Conservation (phyloP, 176 grass and related monocot species). For the Triticum monococcum region DNA sequence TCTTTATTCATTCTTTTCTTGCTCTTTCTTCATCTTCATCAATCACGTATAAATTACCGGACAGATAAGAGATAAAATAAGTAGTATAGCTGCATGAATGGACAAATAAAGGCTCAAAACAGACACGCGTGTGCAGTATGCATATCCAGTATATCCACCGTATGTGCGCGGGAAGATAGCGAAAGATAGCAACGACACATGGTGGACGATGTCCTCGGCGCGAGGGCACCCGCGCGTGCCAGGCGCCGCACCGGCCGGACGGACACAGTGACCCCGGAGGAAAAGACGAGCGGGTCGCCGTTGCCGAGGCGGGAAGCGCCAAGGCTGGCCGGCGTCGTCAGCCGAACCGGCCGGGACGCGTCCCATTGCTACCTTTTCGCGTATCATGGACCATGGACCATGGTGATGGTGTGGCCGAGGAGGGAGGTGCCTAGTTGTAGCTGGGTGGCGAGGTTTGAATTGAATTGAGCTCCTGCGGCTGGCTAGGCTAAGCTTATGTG, state of each 20-base stretch:
- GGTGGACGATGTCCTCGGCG: background rate
- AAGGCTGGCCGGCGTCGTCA: background rate
- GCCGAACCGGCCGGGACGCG: too few species aligned
- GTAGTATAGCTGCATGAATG: too few species aligned
- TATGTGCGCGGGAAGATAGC: background rate
- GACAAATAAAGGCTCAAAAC: too few species aligned
- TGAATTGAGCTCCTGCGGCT: background rate
- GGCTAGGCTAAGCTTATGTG: background rate
- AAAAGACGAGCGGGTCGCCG: slow-evolving; percentile 8
- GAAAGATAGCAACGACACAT: background rate
- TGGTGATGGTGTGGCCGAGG: background rate
- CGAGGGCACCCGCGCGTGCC: background rate
- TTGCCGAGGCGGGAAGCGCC: background rate
- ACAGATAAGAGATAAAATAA: too few species aligned
- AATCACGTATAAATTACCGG: too few species aligned
- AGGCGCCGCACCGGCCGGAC: background rate
- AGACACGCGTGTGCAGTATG: too few species aligned
- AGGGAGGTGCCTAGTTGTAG: background rate
- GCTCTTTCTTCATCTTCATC: too few species aligned
- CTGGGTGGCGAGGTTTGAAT: background rate
- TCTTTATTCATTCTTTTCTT: too few species aligned
- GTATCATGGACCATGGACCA: too few species aligned
- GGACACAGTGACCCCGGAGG: background rate
- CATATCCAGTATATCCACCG: too few species aligned
- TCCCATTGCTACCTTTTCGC: too few species aligned